Base-by-base conservation (phyloP, 148 eudicot species). In the Chenopodium album region DNA sequence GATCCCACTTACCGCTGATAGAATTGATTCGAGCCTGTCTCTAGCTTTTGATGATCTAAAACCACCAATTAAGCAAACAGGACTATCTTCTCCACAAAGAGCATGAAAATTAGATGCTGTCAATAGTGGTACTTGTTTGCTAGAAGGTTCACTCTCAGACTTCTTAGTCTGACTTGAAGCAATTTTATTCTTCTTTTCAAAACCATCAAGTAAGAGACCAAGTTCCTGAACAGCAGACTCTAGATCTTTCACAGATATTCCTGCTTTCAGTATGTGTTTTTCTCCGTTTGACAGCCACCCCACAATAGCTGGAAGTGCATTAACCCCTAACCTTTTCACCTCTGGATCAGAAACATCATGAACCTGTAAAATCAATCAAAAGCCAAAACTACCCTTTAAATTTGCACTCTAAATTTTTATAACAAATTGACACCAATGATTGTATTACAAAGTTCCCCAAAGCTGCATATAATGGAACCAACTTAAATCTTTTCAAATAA, bases 221-320 rank as follows among this genome's bases (percentile, higher is more conserved):
- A 95, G 89, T 56, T 95, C 99, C 78, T 89, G 89, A 76, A 95
- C 89, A 77, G 98, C 91, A 65, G 98, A 92, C 84, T 92, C 92
- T 48, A 90, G 56, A 87, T 94, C 97, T 83, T 91, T 95, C 52
- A 91, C 95, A 20, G 91, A 79, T 48, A 92, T 89, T 71, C 98
- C 99, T n/a, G 88, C 85, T 85, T 89, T 90, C 41, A 95, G 68
- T 62, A 91, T 82, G 73, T 89, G 92, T 76, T 88, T 91, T 75
- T 94, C 95, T 70, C 98, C 97, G 82, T 94, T 94, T 75, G 95
- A 84, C 71, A 91, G 82, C 99, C 95, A 95, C 70, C 98, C 97
- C 73, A 95, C 91, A 50, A 95, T 81, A 74, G 98, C 97, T n/a
- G 99, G 99, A 84, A 95, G 92, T 7, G 88, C 87, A 81, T 86